phyloP scores from a whole-genome alignment of 495 filamentous ascomycete species.

The Hypoxylon lienhwacheense region DNA sequence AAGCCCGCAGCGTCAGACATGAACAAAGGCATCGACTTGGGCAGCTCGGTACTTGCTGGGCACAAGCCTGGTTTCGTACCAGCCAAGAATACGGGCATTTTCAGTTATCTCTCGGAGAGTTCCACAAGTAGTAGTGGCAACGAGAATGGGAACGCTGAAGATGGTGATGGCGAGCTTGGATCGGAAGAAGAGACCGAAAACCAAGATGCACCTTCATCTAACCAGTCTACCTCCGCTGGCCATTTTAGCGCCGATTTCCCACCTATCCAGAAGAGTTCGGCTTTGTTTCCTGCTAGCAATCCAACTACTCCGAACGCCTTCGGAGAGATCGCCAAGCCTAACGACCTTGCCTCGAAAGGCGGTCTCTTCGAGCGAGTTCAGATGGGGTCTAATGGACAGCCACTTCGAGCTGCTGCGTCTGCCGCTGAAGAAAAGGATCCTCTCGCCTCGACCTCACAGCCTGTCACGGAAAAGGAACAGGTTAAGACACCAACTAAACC shows the following conservation, averaged over 20 bases:
- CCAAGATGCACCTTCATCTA: constrained; percentile 39
- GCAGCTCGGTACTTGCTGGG: constrained; percentile 21
- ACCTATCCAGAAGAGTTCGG: constrained; percentile 36
- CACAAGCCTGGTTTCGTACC: constrained; percentile 21
- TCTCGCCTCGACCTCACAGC: constrained; percentile 2
- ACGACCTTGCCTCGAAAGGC: constrained; percentile 43
- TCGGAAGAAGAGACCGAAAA: constrained; percentile 50
- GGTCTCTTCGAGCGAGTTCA: constrained; percentile 50
- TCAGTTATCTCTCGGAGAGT: constrained; percentile 63
- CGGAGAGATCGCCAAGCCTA: constrained; percentile 55
- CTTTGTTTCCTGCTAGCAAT: constrained; percentile 30
- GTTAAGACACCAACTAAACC: constrained; percentile 31
- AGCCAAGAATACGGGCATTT: constrained; percentile 46
- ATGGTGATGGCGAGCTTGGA: constrained; percentile 49
- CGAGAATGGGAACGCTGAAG: constrained; percentile 50
- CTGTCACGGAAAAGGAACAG: constrained; percentile 10
- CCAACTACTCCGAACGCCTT: constrained; percentile 52
- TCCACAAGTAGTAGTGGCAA: constrained; percentile 48
- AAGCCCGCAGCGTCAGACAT: constrained; percentile 14
- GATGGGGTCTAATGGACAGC: constrained; percentile 41
- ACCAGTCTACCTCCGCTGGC: constrained; percentile 38
- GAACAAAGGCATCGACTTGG: neutral
- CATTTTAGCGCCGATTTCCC: constrained; percentile 42
- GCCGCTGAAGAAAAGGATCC: constrained; percentile 46
- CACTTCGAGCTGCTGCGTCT: constrained; percentile 31